Evolutionary conservation across 2,329 filamentous ascomycete genomes (phyloP).

Genomic region (Exophiala xenobiotica): DNA sequence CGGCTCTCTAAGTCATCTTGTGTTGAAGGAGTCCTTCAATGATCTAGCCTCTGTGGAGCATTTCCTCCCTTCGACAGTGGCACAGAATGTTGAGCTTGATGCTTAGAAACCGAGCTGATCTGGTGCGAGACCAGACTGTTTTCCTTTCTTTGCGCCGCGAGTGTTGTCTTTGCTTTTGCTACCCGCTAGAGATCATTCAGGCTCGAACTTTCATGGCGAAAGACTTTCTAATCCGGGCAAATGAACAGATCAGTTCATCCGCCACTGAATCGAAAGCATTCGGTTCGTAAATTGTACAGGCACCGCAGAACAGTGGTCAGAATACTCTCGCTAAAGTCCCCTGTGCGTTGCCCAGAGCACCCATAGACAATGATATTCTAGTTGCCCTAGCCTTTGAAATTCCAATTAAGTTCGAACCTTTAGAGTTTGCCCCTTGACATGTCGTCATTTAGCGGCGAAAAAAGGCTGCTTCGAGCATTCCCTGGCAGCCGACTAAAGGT

Average conservation of each 20-base stretch:
- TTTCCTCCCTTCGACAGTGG: neutral
- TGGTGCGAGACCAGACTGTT: too few species aligned
- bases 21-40: neutral
- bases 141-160: too few species aligned
- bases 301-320: neutral
- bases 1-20: neutral
- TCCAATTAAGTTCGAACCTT: neutral
- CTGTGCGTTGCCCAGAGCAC: neutral
- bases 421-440: neutral
- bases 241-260: neutral
- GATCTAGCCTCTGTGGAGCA: neutral
- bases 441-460: neutral
- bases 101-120: too few species aligned
- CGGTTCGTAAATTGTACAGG: neutral
- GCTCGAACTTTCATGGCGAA: neutral
- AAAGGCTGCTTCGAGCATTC: neutral
- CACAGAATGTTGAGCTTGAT: neutral
- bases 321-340: neutral
- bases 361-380: neutral
- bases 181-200: neutral
- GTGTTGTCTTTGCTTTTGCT: neutral
- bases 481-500: neutral
- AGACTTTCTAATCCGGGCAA: neutral
- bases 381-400: neutral
- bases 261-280: neutral